A percentile compares a stretch with the other conserved stretches of the same genome.
Conservation (phyloP, 2,329 filamentous ascomycete species). For the Cercospora sp. region DNA sequence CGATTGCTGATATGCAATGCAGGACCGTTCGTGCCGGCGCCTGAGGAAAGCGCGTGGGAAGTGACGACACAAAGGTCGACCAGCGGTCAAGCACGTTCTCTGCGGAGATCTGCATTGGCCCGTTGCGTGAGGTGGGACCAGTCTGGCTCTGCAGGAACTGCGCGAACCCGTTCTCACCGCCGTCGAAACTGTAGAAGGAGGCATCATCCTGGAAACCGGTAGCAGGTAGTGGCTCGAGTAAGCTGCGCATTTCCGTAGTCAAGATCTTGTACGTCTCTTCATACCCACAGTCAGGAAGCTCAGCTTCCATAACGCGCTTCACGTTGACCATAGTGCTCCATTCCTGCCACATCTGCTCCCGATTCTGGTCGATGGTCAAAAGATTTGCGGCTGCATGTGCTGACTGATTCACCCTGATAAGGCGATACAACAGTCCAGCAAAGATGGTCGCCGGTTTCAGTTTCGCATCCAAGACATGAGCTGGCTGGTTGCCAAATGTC, state of each 20-base stretch:
- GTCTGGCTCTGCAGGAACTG: constrained; percentile 43
- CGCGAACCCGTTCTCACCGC: constrained; percentile 44
- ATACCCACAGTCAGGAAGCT: constrained; percentile 56
- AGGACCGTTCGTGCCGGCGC: constrained; percentile 71
- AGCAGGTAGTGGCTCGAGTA: constrained; percentile 66
- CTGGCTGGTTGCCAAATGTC: constrained; percentile 80
- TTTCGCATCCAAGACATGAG: constrained; percentile 83
- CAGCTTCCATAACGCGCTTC: constrained; percentile 57
- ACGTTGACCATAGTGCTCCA: constrained; percentile 68
- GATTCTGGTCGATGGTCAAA: constrained; percentile 82
- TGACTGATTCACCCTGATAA: constrained; percentile 86
- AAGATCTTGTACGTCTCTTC: constrained; percentile 58
- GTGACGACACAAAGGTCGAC: constrained; percentile 68
- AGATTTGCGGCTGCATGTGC: constrained; percentile 93
- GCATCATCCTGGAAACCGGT: constrained; percentile 38
- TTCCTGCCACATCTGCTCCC: constrained; percentile 93
- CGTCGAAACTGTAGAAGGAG: constrained; percentile 44
- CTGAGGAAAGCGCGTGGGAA: constrained; percentile 72
- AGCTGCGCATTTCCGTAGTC: constrained; percentile 63
- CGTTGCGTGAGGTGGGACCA: constrained; percentile 27
- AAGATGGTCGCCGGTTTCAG: constrained; percentile 87
- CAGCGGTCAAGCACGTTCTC: constrained; percentile 76
- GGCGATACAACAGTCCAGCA: constrained; percentile 78
- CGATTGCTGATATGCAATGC: constrained; percentile 72
- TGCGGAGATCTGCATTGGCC: constrained; percentile 41